Base-by-base conservation (phyloP, 345 rosid species). In the Isatis tinctoria region DNA sequence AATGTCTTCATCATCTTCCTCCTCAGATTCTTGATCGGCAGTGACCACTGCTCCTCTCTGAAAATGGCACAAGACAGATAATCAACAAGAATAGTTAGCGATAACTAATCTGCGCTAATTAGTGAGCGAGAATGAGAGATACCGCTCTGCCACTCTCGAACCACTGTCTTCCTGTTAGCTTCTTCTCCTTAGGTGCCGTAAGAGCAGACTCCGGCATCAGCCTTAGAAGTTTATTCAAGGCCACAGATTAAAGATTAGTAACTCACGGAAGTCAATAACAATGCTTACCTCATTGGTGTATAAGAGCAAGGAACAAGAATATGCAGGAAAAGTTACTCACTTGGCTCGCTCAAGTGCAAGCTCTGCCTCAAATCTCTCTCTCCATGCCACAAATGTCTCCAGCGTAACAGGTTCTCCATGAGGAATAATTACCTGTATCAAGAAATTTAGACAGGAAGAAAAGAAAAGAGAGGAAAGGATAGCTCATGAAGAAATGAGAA, bases 391-490 rank as follows among this genome's bases (percentile, higher is more conserved):
- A 87, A 95, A 95, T 18, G 99, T 88, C 62, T 92, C 96, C 70
- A 90, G 73, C 4, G 98, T 92, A 67, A 95, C 99, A 78, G 97
- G 89, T 82, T 95, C 99, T 74, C 99, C 99, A 85, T 92, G 99
- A 39, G 99, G 99, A 48, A 95, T 72, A 82, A 92, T 85, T 20
- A 92, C 80, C 92, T 95, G 82, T 44, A 63, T 60, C 60, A n/a
- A 67, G 8, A 64, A 39, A 65, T 39, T 70, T 64, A 58, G 67
- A 47, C 22, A 49, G 51, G 53, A 57, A 49, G 52, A 39, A 10
- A 57, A 65, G 62, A 54, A 52, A 64, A 49, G 53, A 66, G 27
- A 70, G 41, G 73, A 53, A 26, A 28, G 48, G 20, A 69, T 70
- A 58, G 20, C 32, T 13, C 33, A 17, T 41, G 28, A 40, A 57